Conservation (phyloP, 768 basidiomycete genomes). For the Leccinum ochraceum region DNA sequence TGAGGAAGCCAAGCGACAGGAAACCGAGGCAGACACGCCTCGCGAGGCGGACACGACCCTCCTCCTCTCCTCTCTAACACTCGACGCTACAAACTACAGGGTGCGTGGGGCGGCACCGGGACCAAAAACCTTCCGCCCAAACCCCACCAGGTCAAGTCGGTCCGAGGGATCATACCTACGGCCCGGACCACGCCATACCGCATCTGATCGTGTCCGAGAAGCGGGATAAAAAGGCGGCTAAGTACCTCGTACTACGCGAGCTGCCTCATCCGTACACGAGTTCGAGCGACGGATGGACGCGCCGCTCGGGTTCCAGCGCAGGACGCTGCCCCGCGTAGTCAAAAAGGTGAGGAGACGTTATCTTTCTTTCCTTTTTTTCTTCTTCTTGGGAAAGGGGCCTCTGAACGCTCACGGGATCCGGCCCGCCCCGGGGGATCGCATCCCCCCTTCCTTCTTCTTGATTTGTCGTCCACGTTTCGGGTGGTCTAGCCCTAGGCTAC, state of each 20-base stretch:
- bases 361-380: background rate
- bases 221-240: slow-evolving; percentile 89
- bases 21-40: slow-evolving; percentile 77
- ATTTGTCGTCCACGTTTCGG: background rate
- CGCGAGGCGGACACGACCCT: slow-evolving; percentile 47
- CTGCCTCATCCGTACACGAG: slow-evolving; percentile 85
- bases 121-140: slow-evolving; percentile 59
- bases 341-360: slow-evolving; percentile 53
- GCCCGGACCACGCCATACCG: slow-evolving; percentile 80
- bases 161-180: slow-evolving; percentile 79
- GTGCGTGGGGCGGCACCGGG: slow-evolving; percentile 89
- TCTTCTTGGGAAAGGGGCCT: background rate
- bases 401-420: background rate
- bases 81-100: slow-evolving; percentile 47
- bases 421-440: background rate
- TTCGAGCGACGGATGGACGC: no score
- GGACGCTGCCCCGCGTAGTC: slow-evolving; percentile 50
- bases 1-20: slow-evolving; percentile 75
- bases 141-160: slow-evolving; percentile 74
- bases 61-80: background rate
- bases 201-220: slow-evolving; percentile 97
- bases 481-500: background rate
- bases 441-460: background rate
- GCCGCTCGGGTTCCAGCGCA: no score
- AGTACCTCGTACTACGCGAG: slow-evolving; percentile 82